Conservation (phyloP, 768 basidiomycete species). For the Russula dissimulans region DNA sequence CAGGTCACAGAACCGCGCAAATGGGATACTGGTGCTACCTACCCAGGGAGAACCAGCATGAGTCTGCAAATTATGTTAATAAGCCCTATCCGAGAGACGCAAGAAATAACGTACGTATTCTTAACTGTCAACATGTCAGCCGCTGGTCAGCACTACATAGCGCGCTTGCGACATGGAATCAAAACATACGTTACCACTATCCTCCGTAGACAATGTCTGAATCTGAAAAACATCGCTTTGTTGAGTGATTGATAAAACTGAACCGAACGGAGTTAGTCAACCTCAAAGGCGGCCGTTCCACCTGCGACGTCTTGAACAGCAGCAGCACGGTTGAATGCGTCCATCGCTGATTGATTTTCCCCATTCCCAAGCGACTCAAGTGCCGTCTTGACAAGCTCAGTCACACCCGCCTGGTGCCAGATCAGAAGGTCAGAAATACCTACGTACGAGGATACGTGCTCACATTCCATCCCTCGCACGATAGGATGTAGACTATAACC, state of each 20-base stretch:
- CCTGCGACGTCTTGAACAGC: neutral
- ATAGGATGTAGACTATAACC: constrained; percentile 1
- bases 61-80: neutral
- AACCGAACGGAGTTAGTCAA: neutral
- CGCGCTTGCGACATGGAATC: neutral
- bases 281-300: neutral
- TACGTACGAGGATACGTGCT: neutral
- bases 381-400: neutral
- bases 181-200: constrained; percentile 7
- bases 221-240: neutral
- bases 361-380: neutral
- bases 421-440: neutral
- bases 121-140: neutral
- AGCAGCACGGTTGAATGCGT: neutral
- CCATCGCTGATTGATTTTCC: neutral
- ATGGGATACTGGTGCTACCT: neutral
- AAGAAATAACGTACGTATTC: constrained; percentile 2
- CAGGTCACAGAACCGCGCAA: neutral
- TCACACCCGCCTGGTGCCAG: neutral
- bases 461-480: constrained; percentile 6
- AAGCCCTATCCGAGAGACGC: neutral
- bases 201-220: constrained; percentile 7
- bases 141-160: neutral
- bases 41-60: constrained; percentile 13
- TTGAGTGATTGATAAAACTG: neutral